phyloP scores from a whole-genome alignment of 441 rosid species.

The Erodium chrysanthum region DNA sequence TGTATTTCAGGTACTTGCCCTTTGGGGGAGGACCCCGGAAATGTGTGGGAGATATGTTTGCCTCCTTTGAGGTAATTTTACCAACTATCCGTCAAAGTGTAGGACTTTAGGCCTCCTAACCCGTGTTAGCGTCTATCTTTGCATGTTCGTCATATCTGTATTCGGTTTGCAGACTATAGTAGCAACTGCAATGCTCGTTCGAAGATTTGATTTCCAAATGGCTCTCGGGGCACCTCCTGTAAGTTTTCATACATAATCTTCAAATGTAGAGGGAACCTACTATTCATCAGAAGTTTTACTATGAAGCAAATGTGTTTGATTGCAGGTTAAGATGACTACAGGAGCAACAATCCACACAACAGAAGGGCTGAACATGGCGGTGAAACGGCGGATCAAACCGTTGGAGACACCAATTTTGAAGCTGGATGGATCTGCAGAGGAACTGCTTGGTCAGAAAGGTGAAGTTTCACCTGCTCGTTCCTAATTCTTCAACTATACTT shows the following conservation, averaged over 20 bases:
- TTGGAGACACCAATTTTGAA: conserved; percentile 20
- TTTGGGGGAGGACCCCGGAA: conserved; percentile 97
- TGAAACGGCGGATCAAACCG: conserved; percentile 46
- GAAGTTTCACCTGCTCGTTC: conserved; percentile 50
- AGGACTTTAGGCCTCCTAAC: no score
- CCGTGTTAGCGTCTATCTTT: no score
- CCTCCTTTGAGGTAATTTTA: conserved; percentile 65
- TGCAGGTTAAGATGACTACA: conserved; percentile 92
- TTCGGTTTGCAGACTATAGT: conserved; percentile 50
- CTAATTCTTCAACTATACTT: conserved; percentile 6
- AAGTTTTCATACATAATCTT: no score
- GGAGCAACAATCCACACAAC: conserved; percentile 99
- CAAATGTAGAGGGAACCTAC: no score
- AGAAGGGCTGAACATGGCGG: conserved; percentile 63
- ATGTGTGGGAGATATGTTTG: conserved; percentile 96
- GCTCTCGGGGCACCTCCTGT: conserved; percentile 89
- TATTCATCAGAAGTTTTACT: background rate
- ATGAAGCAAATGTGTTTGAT: background rate
- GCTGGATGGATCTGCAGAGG: conserved; percentile 15
- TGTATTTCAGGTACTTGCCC: conserved; percentile 74
- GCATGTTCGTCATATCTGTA: no score
- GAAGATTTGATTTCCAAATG: conserved; percentile 62
- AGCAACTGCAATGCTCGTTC: conserved; percentile 85
- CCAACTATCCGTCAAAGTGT: background rate
- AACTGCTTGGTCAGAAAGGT: conserved; percentile 32